Percentiles rank a stretch among this genome's conserved stretches.
Conservation (phyloP, 495 filamentous ascomycete genomes). For the Penicillium lagena region DNA sequence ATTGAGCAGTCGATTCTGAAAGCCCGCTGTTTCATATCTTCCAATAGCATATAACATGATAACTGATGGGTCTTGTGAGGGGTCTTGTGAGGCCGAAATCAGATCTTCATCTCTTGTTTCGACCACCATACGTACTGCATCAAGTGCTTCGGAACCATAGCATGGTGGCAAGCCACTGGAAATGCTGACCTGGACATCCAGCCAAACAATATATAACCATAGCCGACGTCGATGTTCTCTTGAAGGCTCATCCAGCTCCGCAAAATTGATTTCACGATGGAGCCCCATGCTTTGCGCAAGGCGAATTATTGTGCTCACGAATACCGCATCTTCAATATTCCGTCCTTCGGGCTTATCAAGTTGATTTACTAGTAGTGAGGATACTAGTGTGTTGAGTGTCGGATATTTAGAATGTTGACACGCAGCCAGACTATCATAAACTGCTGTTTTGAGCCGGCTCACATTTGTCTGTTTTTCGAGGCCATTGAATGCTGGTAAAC, state of each 20-base stretch:
- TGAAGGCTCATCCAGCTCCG: neutral
- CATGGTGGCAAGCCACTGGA: slow-evolving; percentile 11
- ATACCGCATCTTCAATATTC: neutral
- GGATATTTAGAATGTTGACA: slow-evolving; percentile 12
- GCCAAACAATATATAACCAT: slow-evolving; percentile 20
- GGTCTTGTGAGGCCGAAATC: too few species aligned
- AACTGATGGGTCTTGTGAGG: neutral
- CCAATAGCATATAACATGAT: slow-evolving; percentile 2
- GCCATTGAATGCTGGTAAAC: neutral
- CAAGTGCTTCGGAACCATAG: slow-evolving; percentile 1
- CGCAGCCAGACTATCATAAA: slow-evolving; percentile 4
- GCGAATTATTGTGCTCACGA: slow-evolving; percentile 4
- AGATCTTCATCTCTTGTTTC: too few species aligned
- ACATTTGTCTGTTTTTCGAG: neutral
- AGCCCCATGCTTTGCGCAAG: slow-evolving; percentile 16
- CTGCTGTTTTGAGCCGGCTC: slow-evolving; percentile 1
- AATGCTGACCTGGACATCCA: slow-evolving; percentile 18
- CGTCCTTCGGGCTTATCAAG: neutral
- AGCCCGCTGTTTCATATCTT: slow-evolving; percentile 1
- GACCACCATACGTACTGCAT: neutral
- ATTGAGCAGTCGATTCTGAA: neutral
- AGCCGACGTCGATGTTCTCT: slow-evolving; percentile 5
- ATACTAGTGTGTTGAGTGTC: slow-evolving; percentile 13
- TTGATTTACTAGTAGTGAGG: slow-evolving; percentile 3
- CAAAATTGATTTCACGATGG: slow-evolving; percentile 4